These are phyloP conservation scores for Ganoderma leucocontextum DNA, from an alignment of 1,284 basidiomycete species.

Conservation along the genomic window DNA sequence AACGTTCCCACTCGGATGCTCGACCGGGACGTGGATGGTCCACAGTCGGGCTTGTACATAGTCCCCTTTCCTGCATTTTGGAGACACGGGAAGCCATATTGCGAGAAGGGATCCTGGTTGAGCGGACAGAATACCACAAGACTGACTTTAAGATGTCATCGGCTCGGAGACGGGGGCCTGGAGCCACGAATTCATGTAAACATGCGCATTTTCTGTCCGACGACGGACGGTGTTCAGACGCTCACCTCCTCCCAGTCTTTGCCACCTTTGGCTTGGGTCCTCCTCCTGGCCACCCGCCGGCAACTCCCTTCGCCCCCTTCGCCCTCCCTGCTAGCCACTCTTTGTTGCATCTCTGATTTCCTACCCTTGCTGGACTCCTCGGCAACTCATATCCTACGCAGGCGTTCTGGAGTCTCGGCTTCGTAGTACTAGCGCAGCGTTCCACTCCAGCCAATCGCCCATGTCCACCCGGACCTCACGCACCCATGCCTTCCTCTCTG, in stretches of 20 bases:
- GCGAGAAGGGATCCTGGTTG: not conserved
- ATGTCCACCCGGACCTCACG: slow-evolving; percentile 3
- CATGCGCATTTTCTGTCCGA: not conserved
- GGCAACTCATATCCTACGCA: not conserved
- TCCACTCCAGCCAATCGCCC: not conserved
- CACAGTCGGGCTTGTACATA: not conserved
- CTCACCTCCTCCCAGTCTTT: slow-evolving; percentile 1
- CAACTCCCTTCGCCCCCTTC: not conserved
- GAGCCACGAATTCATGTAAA: not conserved
- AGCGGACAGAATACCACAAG: not conserved
- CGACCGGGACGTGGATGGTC: not conserved
- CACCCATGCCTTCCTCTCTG: slow-evolving; percentile 6
- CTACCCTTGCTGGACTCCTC: not conserved
- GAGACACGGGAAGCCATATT: not conserved
- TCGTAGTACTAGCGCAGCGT: not conserved
- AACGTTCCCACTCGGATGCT: not conserved
- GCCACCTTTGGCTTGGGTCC: slow-evolving; percentile 4
- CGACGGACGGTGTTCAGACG: not conserved
- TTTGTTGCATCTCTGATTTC: not conserved
- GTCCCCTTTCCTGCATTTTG: not conserved
- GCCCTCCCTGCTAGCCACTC: not conserved
- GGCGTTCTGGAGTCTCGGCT: not conserved
- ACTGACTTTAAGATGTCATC: not conserved
- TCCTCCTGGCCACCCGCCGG: not conserved
- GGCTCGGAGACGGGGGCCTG: not conserved